phyloP scores from a whole-genome alignment of 148 eudicot species.

The Silene latifolia region DNA sequence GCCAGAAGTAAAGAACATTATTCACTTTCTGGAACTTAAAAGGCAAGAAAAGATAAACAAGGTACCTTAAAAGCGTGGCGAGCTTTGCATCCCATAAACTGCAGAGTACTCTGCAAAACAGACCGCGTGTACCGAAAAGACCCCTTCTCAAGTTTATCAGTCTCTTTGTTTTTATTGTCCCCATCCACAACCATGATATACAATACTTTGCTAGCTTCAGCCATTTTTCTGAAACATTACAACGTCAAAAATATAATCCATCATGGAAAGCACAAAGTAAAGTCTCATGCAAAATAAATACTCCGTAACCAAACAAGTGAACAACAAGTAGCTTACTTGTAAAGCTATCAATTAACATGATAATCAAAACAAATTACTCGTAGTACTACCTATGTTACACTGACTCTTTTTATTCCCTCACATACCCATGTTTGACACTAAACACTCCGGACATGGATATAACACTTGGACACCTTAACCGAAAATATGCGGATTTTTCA shows the following conservation, averaged over 20 bases:
- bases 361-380: neutral
- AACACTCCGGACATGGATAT: no score
- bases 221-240: slow-evolving; percentile 38
- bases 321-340: no score
- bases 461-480: no score
- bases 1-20: neutral
- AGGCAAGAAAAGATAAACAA: neutral
- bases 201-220: slow-evolving; percentile 62
- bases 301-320: no score
- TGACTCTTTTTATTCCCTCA: no score
- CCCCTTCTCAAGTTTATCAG: slow-evolving; percentile 27
- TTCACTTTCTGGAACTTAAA: neutral
- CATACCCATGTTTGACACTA: no score
- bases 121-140: slow-evolving; percentile 90
- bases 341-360: neutral
- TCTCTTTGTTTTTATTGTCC: slow-evolving; percentile 29
- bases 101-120: slow-evolving; percentile 84
- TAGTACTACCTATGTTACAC: no score
- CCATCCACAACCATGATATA: slow-evolving; percentile 78
- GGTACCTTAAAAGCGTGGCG: slow-evolving; percentile 93
- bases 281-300: neutral
- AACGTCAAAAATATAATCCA: neutral
- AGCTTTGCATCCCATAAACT: slow-evolving; percentile 97
- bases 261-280: neutral
- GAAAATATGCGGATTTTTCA: no score